phyloP scores from a whole-genome alignment of 2,329 filamentous ascomycete genomes.

The Bretziella fagacearum region DNA sequence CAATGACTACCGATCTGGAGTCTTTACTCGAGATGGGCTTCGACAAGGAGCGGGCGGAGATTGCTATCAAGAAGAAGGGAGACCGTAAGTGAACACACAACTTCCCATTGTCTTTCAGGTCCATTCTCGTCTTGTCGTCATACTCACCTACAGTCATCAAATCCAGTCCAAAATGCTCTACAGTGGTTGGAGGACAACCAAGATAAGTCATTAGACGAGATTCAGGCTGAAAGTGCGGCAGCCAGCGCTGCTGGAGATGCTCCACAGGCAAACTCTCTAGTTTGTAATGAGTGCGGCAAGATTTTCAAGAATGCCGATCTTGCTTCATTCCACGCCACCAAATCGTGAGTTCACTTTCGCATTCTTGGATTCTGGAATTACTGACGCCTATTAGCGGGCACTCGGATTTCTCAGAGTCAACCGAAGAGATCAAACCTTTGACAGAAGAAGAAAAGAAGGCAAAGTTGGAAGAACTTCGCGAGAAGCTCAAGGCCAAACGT shows the following conservation, averaged over 20 bases:
- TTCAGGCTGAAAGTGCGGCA: slow-evolving; percentile 4
- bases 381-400: slow-evolving; percentile 42
- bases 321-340: slow-evolving; percentile 79
- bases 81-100: slow-evolving; percentile 47
- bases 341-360: slow-evolving; percentile 40
- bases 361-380: neutral
- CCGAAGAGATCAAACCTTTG: slow-evolving; percentile 76
- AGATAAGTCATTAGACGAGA: slow-evolving; percentile 59
- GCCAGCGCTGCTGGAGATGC: slow-evolving; percentile 24
- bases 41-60: slow-evolving; percentile 59
- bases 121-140: neutral
- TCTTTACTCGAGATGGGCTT: slow-evolving; percentile 60
- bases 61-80: slow-evolving; percentile 72
- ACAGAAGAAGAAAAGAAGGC: slow-evolving; percentile 81
- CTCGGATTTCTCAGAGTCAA: slow-evolving; percentile 80
- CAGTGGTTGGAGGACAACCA: slow-evolving; percentile 92
- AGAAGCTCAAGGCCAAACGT: slow-evolving; percentile 55
- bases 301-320: slow-evolving; percentile 66
- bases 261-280: slow-evolving; percentile 52
- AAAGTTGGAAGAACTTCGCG: slow-evolving; percentile 57
- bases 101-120: neutral
- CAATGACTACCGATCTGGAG: slow-evolving; percentile 43
- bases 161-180: slow-evolving; percentile 64
- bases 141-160: neutral
- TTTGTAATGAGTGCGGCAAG: slow-evolving; percentile 93